These are phyloP conservation scores for Cyberlindnera mycetangii DNA, from an alignment of 805 yeast genomes.

Conservation along the genomic window DNA sequence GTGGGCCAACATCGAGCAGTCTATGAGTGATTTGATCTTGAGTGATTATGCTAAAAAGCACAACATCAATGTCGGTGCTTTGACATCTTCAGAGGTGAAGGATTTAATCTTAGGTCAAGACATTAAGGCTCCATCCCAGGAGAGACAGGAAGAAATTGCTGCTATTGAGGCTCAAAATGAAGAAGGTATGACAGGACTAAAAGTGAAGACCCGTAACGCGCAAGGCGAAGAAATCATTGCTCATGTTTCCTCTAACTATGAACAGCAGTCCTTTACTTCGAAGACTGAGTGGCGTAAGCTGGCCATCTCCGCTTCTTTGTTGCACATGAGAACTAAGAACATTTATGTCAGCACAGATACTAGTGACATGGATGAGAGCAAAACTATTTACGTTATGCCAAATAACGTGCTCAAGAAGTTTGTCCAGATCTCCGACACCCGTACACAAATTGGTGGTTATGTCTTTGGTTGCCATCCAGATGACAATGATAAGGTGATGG, in stretches of 20 bases:
- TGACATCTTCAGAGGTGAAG: conserved; percentile 91
- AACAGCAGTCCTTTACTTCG: conserved; percentile 78
- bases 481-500: conserved; percentile 73
- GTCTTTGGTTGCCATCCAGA: conserved; percentile 77
- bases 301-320: conserved; percentile 73
- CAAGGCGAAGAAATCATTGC: conserved; percentile 97
- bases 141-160: conserved; percentile 81
- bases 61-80: conserved; percentile 78
- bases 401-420: conserved; percentile 74
- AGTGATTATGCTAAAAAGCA: conserved; percentile 82
- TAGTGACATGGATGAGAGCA: conserved; percentile 57
- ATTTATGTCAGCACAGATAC: conserved; percentile 57
- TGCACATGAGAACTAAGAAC: conserved; percentile 72
- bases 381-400: conserved; percentile 75
- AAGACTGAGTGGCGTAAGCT: conserved; percentile 88
- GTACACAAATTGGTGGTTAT: conserved; percentile 79
- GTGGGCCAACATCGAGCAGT: conserved; percentile 88
- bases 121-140: conserved; percentile 82
- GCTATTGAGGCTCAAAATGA: conserved; percentile 58
- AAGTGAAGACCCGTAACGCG: conserved; percentile 80
- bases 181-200: conserved; percentile 47
- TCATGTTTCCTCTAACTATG: conserved; percentile 87
- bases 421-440: conserved; percentile 73
- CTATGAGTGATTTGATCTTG: conserved; percentile 82
- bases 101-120: conserved; percentile 95